Conservation (phyloP, 1,284 basidiomycete genomes). For the Dichomitus squalens region DNA sequence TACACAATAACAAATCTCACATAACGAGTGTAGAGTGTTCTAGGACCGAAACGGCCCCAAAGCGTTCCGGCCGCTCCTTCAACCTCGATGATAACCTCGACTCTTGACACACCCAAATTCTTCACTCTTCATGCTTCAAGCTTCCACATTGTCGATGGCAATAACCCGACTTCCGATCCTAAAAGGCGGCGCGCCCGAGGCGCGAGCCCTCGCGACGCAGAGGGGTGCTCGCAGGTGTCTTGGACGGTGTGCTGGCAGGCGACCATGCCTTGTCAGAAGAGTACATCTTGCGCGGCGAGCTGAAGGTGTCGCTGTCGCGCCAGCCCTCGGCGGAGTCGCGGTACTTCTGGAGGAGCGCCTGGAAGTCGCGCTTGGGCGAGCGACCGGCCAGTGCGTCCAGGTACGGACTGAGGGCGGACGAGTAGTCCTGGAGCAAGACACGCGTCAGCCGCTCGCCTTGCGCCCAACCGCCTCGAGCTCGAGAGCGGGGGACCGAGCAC, state of each 20-base stretch:
- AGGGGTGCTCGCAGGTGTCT: not conserved
- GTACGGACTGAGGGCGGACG: constrained; percentile 11
- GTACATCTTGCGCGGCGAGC: constrained; percentile 4
- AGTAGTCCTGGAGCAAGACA: constrained; percentile 11
- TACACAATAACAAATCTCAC: not conserved
- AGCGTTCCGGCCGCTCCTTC: too few relatives aligned
- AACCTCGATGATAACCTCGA: not conserved
- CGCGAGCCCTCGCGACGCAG: constrained; percentile 1
- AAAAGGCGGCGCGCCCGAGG: not conserved
- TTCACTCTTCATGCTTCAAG: not conserved
- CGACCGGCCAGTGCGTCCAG: constrained; percentile 10
- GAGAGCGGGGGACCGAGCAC: too few relatives aligned
- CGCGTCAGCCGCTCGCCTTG: not conserved
- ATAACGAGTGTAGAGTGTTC: not conserved
- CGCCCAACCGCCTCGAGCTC: not conserved
- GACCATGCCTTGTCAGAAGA: constrained; percentile 1
- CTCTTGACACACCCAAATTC: not conserved
- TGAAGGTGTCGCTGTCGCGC: constrained; percentile 10
- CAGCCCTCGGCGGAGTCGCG: constrained; percentile 17
- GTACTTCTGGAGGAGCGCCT: constrained; percentile 23
- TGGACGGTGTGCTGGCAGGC: not conserved
- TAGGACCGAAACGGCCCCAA: not conserved
- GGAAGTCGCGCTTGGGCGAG: constrained; percentile 24
- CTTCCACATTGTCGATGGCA: not conserved
- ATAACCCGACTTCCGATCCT: not conserved